Evolutionary conservation across 2,329 filamentous ascomycete genomes (phyloP), one percentile per base, ranked within the genome.

Genomic region (Xylariaceae sp.): DNA sequence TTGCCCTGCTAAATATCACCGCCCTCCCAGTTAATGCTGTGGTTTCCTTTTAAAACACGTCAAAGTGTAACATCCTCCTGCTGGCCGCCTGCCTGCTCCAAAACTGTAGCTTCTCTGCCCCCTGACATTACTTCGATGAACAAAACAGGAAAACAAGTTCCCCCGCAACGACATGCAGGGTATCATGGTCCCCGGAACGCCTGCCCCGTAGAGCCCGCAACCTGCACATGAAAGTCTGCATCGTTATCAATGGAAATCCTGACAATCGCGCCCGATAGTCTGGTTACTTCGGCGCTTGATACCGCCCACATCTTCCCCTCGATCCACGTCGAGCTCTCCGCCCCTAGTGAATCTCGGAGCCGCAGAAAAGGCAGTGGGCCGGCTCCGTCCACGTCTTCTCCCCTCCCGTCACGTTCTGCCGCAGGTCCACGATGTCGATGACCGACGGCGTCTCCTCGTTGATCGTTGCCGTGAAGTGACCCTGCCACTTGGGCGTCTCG

Each of bases 371-470:
- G 55, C 81, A 84, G 44, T 70, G 66, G 31, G 78, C 64, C 4
- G 72, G 72, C 62, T 83, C 79, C 11, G 71, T 75, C 81, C 81
- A 84, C 10, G 67, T 69, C 64, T 77, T 80, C 31, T 75, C 74
- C 2, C 79, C 79, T 10, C 74, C 77, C 2, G 64, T 63, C 6
- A 82, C 67, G 10, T 71, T 69, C 31, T 73, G 62, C 43, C 81
- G 73, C 42, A 82, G 65, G 57, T 83, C 81, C 22, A 65, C 73
- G 46, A 83, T 75, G 56, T 81, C 76, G 46, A 82, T 72, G 18
- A 73, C 64, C 1, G 79, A 75, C 16, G 77, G 76, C 3, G 73
- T 75, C 3, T 69, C 66, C 38, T 76, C 74, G 62, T 78, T 75
- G 19, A 83, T 68, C 2, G 66, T 69, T 3, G 76, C 81, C 45